These are phyloP conservation scores for Apiospora saccharicola DNA, from an alignment of 2,329 filamentous ascomycete genomes.

Conservation along the genomic window DNA sequence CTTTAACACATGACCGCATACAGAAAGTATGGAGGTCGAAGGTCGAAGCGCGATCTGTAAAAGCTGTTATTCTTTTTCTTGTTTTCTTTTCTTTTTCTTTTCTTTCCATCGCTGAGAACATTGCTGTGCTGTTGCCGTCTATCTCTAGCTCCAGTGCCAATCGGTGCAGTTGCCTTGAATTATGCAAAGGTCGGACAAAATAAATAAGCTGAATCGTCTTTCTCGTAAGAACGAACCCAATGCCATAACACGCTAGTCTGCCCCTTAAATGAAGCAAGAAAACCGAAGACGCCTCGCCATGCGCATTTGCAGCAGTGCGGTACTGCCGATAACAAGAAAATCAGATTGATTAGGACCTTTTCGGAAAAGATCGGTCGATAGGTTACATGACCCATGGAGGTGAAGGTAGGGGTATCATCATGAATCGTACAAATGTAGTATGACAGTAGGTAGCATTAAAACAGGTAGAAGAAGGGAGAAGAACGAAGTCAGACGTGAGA, in stretches of 20 bases:
- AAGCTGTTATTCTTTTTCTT: background rate
- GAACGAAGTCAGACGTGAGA: constrained; percentile 29
- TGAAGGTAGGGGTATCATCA: constrained; percentile 38
- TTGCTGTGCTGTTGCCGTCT: constrained; percentile 7
- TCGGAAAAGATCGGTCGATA: constrained; percentile 9
- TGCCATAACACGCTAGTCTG: background rate
- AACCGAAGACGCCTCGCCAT: constrained; percentile 22
- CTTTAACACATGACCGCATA: background rate
- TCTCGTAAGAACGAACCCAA: background rate
- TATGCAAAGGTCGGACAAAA: background rate
- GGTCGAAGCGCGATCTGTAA: background rate
- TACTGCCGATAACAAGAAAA: constrained; percentile 1
- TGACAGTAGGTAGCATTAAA: constrained; percentile 25
- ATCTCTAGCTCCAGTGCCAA: background rate
- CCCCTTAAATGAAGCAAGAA: constrained; percentile 1
- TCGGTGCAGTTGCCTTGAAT: background rate
- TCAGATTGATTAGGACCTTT: constrained; percentile 15
- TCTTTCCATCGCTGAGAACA: background rate
- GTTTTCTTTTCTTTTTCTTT: background rate
- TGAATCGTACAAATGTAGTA: constrained; percentile 36
- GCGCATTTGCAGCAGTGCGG: constrained; percentile 5
- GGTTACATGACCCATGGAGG: background rate
- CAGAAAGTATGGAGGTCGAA: too few relatives aligned
- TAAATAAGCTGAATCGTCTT: background rate
- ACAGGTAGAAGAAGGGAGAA: constrained; percentile 32